Conservation (phyloP, 2,329 filamentous ascomycete genomes). For the Sarocladium strictum region DNA sequence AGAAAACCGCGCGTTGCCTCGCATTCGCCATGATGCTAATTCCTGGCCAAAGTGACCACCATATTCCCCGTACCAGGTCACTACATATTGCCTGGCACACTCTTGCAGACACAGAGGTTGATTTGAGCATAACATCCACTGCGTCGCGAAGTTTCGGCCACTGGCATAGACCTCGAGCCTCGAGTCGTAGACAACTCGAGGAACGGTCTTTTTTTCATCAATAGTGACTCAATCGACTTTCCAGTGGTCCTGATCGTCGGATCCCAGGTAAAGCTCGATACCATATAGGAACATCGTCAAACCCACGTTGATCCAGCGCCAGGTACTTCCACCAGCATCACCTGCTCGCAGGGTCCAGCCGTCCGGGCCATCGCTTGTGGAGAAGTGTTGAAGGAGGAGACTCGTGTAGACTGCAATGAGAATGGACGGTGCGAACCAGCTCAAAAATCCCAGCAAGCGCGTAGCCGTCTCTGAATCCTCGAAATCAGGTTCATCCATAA, state of each 20-base stretch:
- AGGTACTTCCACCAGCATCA: conserved; percentile 73
- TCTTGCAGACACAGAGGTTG: background rate
- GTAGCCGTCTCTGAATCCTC: conserved; percentile 82
- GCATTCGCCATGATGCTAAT: background rate
- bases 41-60: background rate
- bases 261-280: conserved; percentile 81
- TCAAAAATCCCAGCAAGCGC: conserved; percentile 74
- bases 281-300: conserved; percentile 87
- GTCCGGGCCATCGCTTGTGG: conserved; percentile 62
- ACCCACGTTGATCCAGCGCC: conserved; percentile 90
- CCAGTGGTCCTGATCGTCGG: conserved; percentile 87
- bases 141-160: background rate
- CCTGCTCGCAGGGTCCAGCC: conserved; percentile 84
- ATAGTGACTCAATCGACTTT: conserved; percentile 68
- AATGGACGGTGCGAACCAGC: conserved; percentile 92
- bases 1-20: background rate
- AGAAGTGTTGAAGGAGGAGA: conserved; percentile 90
- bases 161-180: background rate
- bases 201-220: background rate
- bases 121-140: background rate
- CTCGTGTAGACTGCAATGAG: conserved; percentile 96
- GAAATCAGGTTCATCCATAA: conserved; percentile 78
- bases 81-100: background rate
- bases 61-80: background rate
- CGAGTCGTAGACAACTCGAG: background rate